Evolutionary conservation across 2,329 filamentous ascomycete genomes (phyloP).

Genomic region (Dactylellina haptotyla): DNA sequence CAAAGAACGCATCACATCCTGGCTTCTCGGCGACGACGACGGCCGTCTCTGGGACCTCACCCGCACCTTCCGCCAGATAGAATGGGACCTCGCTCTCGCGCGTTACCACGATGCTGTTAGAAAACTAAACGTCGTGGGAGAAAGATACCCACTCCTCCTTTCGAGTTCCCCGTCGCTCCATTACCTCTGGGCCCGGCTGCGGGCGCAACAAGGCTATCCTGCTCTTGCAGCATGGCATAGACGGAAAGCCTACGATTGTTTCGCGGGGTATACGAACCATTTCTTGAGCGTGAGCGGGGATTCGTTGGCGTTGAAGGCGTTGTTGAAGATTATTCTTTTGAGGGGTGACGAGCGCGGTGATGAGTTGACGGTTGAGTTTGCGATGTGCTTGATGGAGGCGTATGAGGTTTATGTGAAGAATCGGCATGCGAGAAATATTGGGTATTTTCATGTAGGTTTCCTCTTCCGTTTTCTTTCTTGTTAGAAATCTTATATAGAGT

Average conservation of each 20-base stretch:
- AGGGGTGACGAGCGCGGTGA: conserved; percentile 32
- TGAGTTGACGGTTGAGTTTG: conserved; percentile 13
- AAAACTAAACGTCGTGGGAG: conserved; percentile 4
- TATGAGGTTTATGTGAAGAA: conserved; percentile 28
- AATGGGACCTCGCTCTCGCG: conserved; percentile 34
- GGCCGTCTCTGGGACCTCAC: conserved; percentile 14
- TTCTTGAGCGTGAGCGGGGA: conserved; percentile 19
- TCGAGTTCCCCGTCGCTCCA: conserved; percentile 10
- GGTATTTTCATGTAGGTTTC: conserved; percentile 41
- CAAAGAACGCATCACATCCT: conserved; percentile 25
- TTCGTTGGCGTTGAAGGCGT: conserved; percentile 4
- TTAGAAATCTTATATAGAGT: not conserved
- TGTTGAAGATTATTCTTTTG: conserved; percentile 16
- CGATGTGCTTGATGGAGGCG: not conserved
- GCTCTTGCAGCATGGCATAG: conserved; percentile 3
- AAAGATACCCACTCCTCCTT: conserved; percentile 1
- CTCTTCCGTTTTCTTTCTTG: not conserved
- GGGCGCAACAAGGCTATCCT: conserved; percentile 29
- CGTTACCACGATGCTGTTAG: conserved; percentile 7
- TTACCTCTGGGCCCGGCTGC: conserved; percentile 25
- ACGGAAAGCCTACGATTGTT: conserved; percentile 20
- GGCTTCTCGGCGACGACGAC: conserved; percentile 22
- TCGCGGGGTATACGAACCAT: conserved; percentile 8
- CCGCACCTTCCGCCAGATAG: conserved; percentile 11
- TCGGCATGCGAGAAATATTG: conserved; percentile 21